These are phyloP conservation scores for Colletotrichum higginsianum DNA, from an alignment of 2,329 filamentous ascomycete species.

Conservation along the genomic window DNA sequence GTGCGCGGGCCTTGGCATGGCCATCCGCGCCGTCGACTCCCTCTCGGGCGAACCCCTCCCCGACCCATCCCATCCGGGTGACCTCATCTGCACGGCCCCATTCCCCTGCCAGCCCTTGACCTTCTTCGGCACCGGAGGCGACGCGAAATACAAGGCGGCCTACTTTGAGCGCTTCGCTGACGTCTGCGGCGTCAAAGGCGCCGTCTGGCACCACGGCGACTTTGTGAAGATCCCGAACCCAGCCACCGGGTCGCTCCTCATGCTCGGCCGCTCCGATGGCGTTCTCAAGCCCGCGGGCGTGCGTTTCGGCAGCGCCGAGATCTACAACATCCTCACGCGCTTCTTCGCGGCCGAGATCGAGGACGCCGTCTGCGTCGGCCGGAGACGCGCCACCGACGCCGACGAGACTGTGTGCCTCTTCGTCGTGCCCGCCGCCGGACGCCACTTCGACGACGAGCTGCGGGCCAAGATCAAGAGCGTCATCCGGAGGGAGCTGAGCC, in stretches of 20 bases:
- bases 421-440: slow-evolving; percentile 78
- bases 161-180: slow-evolving; percentile 89
- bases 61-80: slow-evolving; percentile 78
- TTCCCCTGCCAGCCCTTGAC: slow-evolving; percentile 93
- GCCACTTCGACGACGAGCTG: slow-evolving; percentile 72
- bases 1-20: slow-evolving; percentile 84
- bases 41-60: slow-evolving; percentile 68
- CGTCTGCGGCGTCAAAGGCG: slow-evolving; percentile 54
- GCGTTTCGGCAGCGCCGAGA: slow-evolving; percentile 93
- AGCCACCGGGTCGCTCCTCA: slow-evolving; percentile 82
- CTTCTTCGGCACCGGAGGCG: slow-evolving; percentile 84
- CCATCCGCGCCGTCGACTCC: slow-evolving; percentile 74
- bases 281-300: slow-evolving; percentile 94
- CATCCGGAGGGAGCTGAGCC: slow-evolving; percentile 84
- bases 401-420: slow-evolving; percentile 94
- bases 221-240: slow-evolving; percentile 81
- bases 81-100: slow-evolving; percentile 87
- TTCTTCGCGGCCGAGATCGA: slow-evolving; percentile 85
- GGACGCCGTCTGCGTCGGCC: slow-evolving; percentile 90
- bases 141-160: slow-evolving; percentile 82
- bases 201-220: slow-evolving; percentile 94
- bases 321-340: slow-evolving; percentile 92
- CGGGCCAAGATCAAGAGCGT: slow-evolving; percentile 74
- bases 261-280: slow-evolving; percentile 94
- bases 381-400: slow-evolving; percentile 77